Base-by-base conservation (phyloP, 805 yeast species). In the Metschnikowia anglica region DNA sequence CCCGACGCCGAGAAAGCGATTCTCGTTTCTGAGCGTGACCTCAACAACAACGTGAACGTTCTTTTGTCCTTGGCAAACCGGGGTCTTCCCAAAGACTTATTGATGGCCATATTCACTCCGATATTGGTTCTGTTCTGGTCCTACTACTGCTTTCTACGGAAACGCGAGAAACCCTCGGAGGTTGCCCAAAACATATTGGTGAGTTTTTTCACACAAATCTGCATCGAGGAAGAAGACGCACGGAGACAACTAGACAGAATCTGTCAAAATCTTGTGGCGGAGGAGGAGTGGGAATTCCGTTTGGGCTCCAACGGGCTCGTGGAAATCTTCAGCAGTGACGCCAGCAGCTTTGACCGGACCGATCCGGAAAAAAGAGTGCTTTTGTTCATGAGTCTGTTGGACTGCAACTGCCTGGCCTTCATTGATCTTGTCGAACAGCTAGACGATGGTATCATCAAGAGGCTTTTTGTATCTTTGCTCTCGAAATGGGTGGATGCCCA, bases 41-140 rank as follows among this genome's bases (percentile, higher is more conserved):
- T 85, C 15, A 83, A 85, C 52, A 81, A 84, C 58, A 67, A 71
- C 4, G 66, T 85, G 17, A 84, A 84, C 58, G 87, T 83, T 0
- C 51, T 83, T n/a, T 60, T 84, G 0, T 80, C 91, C 0, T 52
- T 87, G 8, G 64, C 83, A 0, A 79, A 79, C 52, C 59, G 62
- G 33, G 57, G 62, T 5, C 45, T 65, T 5, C 44, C 58, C 3
- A 37, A 53, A 0, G 67, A 62, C 3, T 51, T 70, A 9, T 42
- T 59, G 20, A 31, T 31, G 21, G 53, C 51, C 8, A 30, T 63
- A 2, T 49, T 70, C 32, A 48, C 53, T 17, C 74, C 74, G 1
- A 58, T 71, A 17, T 11, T 68, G 2, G 20, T 53, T 44, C 34
- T 65, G 49, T 17, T 65, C 51, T 79, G 83, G 83, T 60, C 70